Evolutionary conservation across 768 basidiomycete genomes (phyloP), one percentile per base, ranked within the genome.

Genomic region (Auricularia sp.): DNA sequence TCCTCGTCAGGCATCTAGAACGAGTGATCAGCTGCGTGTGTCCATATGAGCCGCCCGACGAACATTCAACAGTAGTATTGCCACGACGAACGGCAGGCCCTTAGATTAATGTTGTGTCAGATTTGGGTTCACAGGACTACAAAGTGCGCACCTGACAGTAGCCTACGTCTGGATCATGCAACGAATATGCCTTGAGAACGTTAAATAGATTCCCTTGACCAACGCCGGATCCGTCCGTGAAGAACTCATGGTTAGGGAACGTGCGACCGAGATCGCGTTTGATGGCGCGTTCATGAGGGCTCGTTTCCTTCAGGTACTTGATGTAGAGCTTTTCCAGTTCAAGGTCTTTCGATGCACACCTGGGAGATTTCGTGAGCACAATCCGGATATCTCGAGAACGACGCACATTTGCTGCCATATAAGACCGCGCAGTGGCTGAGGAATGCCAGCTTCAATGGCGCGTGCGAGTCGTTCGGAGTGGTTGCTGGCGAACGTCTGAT

Each of bases 121-220:
- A 7, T 4, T 14, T 42, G 39, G 39, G 39, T 42, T 7, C 18
- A 18, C 29, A 54, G 53, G 11, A 18, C 53, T 54, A n/a, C n/a
- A 29, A 29, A 29, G 29, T 29, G 29, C 29, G 29, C 29, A 54
- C 53, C 53, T 99, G 97, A 68, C 95, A 98, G 72, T 99, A 99
- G 8, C 97, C 97, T 4, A 98, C 96, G 75, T 94, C 88, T 53
- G 89, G 79, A 75, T 94, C 92, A 76, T 93, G 93, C 86, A 98
- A 73, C 23, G 93, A 97, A 73, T 98, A 99, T 10, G 97, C 97
- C 74, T 98, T 98, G 36, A 98, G 80, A 42, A 99, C 95, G 72
- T 98, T 98, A 79, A 98, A 98, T 42, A 99, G 75, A 71, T 96
- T 95, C 75, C 98, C 96, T 73, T 98, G 95, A 2, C 97, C 97